These are phyloP conservation scores for Dryas octopetala DNA, from an alignment of 306 rosid genomes.

Conservation along the genomic window DNA sequence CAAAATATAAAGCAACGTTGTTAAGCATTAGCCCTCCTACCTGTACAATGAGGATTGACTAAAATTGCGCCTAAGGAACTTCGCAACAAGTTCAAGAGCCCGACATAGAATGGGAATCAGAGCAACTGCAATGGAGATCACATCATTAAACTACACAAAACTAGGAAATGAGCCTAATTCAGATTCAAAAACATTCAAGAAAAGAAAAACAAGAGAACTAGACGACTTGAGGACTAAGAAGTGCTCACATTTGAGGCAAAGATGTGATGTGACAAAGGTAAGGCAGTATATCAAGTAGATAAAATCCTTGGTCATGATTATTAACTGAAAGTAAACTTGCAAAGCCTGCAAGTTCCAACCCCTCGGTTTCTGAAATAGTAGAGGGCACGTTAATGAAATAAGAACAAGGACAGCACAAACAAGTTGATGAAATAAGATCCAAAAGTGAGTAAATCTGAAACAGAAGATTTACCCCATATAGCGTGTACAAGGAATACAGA, in stretches of 20 bases:
- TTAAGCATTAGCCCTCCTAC: conserved; percentile 38
- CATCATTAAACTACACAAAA: conserved; percentile 24
- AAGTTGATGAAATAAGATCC: background rate
- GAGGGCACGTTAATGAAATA: conserved; percentile 19
- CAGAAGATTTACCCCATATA: conserved; percentile 64
- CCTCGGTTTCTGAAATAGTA: conserved; percentile 74
- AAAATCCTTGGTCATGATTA: conserved; percentile 76
- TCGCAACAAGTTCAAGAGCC: conserved; percentile 83
- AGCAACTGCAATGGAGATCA: conserved; percentile 67
- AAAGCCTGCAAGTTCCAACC: conserved; percentile 89
- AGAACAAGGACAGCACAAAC: conserved; percentile 19
- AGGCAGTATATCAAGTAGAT: conserved; percentile 82
- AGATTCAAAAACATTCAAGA: background rate
- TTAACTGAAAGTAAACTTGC: conserved; percentile 81
- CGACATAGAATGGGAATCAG: conserved; percentile 86
- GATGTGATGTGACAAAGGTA: conserved; percentile 72
- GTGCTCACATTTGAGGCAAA: conserved; percentile 78
- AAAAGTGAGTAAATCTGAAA: conserved; percentile 2
- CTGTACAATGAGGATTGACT: conserved; percentile 85
- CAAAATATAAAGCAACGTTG: conserved; percentile 11
- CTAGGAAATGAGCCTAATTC: background rate
- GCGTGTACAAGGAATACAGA: conserved; percentile 69
- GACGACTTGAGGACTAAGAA: conserved; percentile 17
- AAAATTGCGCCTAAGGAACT: conserved; percentile 92
- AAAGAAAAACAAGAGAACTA: background rate